phyloP scores from a whole-genome alignment of 2,329 filamentous ascomycete species.

The Fusarium scirpi region DNA sequence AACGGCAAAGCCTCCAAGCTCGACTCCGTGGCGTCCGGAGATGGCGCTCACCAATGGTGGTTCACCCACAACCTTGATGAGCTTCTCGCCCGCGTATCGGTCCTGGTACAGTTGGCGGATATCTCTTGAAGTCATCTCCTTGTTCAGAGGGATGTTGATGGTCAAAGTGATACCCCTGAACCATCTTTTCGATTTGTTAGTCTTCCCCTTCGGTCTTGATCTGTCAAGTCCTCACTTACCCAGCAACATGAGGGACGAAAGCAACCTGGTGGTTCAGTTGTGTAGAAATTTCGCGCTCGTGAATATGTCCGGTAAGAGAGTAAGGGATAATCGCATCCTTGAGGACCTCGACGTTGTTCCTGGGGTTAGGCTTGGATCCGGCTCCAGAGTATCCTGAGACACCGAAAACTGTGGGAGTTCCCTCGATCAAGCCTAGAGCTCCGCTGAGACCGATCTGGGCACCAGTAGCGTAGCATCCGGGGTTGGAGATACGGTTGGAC shows the following conservation, averaged over 20 bases:
- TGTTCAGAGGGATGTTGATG: conserved; percentile 87
- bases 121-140: conserved; percentile 89
- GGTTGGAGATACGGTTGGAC: conserved; percentile 87
- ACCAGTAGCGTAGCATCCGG: conserved; percentile 94
- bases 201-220: too few relatives aligned
- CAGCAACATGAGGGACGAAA: conserved; percentile 86
- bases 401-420: conserved; percentile 86
- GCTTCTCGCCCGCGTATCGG: conserved; percentile 92
- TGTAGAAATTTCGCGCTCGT: conserved; percentile 88
- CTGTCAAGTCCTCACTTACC: background rate
- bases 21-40: conserved; percentile 86
- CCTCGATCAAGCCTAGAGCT: conserved; percentile 79
- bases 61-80: conserved; percentile 92
- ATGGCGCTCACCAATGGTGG: conserved; percentile 11
- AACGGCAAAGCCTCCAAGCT: conserved; percentile 96
- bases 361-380: conserved; percentile 85
- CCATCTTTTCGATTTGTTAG: conserved; percentile 64
- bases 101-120: conserved; percentile 96
- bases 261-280: conserved; percentile 81
- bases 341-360: conserved; percentile 89
- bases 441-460: conserved; percentile 91
- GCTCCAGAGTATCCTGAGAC: conserved; percentile 95
- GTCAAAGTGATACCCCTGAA: conserved; percentile 96
- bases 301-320: conserved; percentile 82
- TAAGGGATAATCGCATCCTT: conserved; percentile 89